Evolutionary conservation across 2,329 filamentous ascomycete genomes (phyloP), one percentile per base, ranked within the genome.

Genomic region (Pseudogymnoascus sp.): DNA sequence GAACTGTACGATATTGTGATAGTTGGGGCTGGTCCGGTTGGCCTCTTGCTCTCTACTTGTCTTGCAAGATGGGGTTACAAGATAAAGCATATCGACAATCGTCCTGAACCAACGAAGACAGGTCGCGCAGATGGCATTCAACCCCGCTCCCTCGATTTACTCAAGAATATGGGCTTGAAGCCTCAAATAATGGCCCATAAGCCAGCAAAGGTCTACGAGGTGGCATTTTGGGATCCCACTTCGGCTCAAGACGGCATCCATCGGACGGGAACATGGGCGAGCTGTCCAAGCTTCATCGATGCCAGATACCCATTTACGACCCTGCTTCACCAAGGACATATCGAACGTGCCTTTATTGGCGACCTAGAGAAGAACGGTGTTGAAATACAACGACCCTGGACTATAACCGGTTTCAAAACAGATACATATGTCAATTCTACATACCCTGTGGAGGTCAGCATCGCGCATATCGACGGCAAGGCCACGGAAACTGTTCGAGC

Each of bases 11-110:
- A 89, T 71, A 83, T 83, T 61, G 92, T 96, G 70, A 92, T 96
- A 69, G 83, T 96, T 63, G 93, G 93, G 68, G 93, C 93, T 64
- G 93, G 93, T 14, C 93, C 93, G 3, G 92, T 93, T 43, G 93
- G 93, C 63, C 84, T 96, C 65, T 87, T 96, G 78, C 83, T 96
- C 23, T 95, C 92, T 7, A 92, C 92, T 31, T 93, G 90, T 74
- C 83, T 97, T 67, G 90, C 91, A 66, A 83, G 92, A 79, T 96
- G 92, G 91, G 93, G 93, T 19, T 97, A 96, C 81, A 92, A 86
- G 75, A 91, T 97, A 76, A 96, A 93, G 80, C 92, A 96, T 77
- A 92, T 96, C 73, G 93, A 96, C 78, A 96, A 96, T 77, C 84
- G 92, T 65, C 81, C 91, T 1, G 90, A 93, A 72, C 92, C 92